Conservation (phyloP, 495 filamentous ascomycete genomes). For the Penicillium robsamsonii region DNA sequence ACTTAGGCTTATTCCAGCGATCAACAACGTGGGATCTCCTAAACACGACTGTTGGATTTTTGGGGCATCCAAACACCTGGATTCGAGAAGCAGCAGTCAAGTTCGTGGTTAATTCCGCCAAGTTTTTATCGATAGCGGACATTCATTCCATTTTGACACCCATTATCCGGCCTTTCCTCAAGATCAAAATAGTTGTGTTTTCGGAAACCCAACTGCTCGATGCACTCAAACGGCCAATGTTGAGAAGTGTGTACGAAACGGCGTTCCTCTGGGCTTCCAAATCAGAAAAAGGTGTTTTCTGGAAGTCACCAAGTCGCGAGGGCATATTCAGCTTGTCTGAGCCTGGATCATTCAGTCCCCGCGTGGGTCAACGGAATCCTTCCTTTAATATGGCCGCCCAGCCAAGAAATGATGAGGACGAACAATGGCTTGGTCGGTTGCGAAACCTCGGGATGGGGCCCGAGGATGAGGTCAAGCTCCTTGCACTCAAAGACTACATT, state of each 20-base stretch:
- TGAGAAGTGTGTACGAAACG: slow-evolving; percentile 76
- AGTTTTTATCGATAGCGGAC: slow-evolving; percentile 78
- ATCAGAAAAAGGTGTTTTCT: slow-evolving; percentile 76
- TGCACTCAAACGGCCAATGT: slow-evolving; percentile 78
- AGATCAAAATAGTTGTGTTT: slow-evolving; percentile 59
- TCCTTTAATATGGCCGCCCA: slow-evolving; percentile 38
- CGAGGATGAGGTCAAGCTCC: slow-evolving; percentile 88
- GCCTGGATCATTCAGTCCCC: slow-evolving; percentile 26
- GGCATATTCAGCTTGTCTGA: slow-evolving; percentile 62
- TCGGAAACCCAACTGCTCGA: slow-evolving; percentile 76
- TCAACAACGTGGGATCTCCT: slow-evolving; percentile 84
- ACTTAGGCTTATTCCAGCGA: slow-evolving; percentile 81
- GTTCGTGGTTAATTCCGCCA: slow-evolving; percentile 74
- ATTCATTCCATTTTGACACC: slow-evolving; percentile 78
- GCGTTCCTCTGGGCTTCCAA: slow-evolving; percentile 84
- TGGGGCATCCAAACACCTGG: slow-evolving; percentile 93
- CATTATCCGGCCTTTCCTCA: slow-evolving; percentile 79
- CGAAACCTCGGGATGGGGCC: slow-evolving; percentile 75
- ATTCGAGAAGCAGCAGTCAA: slow-evolving; percentile 84
- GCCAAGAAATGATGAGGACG: slow-evolving; percentile 87
- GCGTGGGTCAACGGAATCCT: slow-evolving; percentile 25
- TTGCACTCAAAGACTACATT: slow-evolving; percentile 85
- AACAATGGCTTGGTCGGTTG: slow-evolving; percentile 84
- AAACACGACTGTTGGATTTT: slow-evolving; percentile 74
- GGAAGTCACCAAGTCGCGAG: slow-evolving; percentile 69